phyloP scores from a whole-genome alignment of 306 rosid species.

The Vicia sativa region DNA sequence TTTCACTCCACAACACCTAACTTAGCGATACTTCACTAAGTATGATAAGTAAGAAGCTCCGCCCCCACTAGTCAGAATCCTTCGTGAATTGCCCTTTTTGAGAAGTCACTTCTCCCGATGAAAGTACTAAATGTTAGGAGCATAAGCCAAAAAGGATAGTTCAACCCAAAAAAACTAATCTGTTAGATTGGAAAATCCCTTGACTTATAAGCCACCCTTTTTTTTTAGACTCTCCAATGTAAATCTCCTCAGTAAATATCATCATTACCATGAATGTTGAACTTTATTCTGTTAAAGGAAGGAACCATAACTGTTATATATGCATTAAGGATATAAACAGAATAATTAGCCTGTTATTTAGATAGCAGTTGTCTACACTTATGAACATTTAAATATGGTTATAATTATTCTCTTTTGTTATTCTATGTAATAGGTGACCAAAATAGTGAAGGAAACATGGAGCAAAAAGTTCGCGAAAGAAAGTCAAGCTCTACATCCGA shows the following conservation, averaged over 20 bases:
- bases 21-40: too few relatives aligned
- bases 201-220: background rate
- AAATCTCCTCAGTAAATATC: background rate
- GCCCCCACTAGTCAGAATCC: background rate
- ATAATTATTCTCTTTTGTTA: conserved; percentile 7
- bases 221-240: background rate
- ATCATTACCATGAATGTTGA: background rate
- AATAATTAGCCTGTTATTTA: background rate
- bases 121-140: background rate
- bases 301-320: background rate
- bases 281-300: background rate
- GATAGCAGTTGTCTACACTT: background rate
- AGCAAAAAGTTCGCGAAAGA: conserved; percentile 48
- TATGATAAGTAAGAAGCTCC: background rate
- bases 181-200: background rate
- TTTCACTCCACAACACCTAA: too few relatives aligned
- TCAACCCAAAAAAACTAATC: background rate
- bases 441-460: conserved; percentile 40
- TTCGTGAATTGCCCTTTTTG: background rate
- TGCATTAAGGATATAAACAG: background rate
- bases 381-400: background rate
- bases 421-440: conserved; percentile 43
- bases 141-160: background rate
- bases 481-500: conserved; percentile 52
- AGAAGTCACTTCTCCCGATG: background rate